Conservation (phyloP, 73 alveolate species). For the Stentor coeruleus region DNA sequence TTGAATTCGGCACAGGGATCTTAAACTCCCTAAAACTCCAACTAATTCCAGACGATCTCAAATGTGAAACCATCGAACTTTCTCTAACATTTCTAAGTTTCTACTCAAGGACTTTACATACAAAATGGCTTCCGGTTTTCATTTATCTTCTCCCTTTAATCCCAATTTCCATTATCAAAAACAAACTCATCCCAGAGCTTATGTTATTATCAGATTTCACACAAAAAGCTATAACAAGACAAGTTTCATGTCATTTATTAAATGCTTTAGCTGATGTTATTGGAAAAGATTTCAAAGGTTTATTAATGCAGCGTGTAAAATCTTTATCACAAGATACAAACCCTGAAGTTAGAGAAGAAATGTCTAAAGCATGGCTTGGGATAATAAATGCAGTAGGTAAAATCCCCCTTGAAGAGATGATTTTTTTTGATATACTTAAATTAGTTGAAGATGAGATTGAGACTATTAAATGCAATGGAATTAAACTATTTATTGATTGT, state of each 20-base stretch:
- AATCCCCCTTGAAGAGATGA: neutral
- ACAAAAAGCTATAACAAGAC: neutral
- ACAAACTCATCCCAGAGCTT: neutral
- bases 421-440: constrained; percentile 8
- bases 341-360: neutral
- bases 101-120: neutral
- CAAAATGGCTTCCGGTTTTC: constrained; percentile 5
- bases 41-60: neutral
- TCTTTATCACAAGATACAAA: constrained; percentile 11
- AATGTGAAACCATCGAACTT: neutral
- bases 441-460: neutral
- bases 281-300: constrained; percentile 19
- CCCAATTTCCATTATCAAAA: neutral
- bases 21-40: neutral
- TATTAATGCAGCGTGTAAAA: neutral
- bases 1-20: neutral
- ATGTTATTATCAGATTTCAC: constrained; percentile 14
- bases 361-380: neutral
- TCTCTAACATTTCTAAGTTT: neutral
- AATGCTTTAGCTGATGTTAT: neutral
- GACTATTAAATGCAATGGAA: neutral
- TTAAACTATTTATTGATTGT: neutral
- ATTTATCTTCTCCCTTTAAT: neutral
- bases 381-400: neutral
- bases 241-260: neutral